A percentile compares a stretch with the other conserved stretches of the same genome.
phyloP scores from a whole-genome alignment of 805 yeast species.

The Wickerhamiella qilinensis region DNA sequence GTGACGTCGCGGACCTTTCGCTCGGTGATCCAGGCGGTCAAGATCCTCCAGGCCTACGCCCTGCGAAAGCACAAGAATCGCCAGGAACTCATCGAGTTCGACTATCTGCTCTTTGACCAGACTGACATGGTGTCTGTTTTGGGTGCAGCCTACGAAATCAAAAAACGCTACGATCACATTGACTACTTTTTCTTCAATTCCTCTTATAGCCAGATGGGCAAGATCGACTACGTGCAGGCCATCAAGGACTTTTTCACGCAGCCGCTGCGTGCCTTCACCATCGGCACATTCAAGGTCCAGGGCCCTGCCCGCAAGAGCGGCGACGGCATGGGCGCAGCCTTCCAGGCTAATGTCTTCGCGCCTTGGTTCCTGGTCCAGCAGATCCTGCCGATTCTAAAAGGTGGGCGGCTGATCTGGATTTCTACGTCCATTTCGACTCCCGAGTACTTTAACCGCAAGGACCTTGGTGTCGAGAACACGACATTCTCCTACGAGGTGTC shows the following conservation, averaged over 20 bases:
- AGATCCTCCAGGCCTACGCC: conserved; percentile 25
- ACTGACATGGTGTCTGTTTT: conserved; percentile 75
- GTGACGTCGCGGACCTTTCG: conserved; percentile 85
- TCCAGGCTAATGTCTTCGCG: conserved; percentile 93
- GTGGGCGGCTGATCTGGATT: conserved; percentile 70
- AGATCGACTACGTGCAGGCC: conserved; percentile 78
- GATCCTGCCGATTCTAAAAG: conserved; percentile 37
- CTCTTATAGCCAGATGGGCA: conserved; percentile 74
- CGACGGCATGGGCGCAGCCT: conserved; percentile 75
- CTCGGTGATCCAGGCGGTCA: conserved; percentile 62
- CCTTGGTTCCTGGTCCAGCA: conserved; percentile 74
- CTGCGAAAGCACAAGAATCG: conserved; percentile 23
- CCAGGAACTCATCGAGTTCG: conserved; percentile 55
- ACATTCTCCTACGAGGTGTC: conserved; percentile 79
- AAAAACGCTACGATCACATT: conserved; percentile 43
- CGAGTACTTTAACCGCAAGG: conserved; percentile 53
- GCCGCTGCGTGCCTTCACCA: conserved; percentile 75
- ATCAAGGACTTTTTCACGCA: conserved; percentile 42
- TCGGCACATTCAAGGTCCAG: conserved; percentile 76
- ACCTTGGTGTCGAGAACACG: conserved; percentile 51
- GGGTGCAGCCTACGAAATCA: conserved; percentile 55
- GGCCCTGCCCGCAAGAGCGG: conserved; percentile 52
- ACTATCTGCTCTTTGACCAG: conserved; percentile 79
- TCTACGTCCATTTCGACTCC: conserved; percentile 72
- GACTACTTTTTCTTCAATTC: conserved; percentile 78